Evolutionary conservation across 2,329 filamentous ascomycete genomes (phyloP).

Genomic region (Phoma herbarum): DNA sequence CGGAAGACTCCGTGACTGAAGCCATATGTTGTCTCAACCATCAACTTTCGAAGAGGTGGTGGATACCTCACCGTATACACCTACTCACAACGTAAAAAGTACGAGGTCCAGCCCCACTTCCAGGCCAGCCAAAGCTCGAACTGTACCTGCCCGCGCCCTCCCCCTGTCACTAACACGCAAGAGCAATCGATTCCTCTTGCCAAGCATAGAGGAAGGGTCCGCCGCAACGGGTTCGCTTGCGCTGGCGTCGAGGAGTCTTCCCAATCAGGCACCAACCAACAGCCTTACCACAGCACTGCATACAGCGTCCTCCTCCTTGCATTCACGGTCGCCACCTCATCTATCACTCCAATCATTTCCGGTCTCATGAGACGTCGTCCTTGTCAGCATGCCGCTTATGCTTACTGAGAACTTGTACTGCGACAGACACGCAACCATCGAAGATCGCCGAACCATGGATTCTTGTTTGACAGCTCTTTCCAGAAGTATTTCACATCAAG

Average conservation of each 20-base stretch:
- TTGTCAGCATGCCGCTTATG: slow-evolving; percentile 10
- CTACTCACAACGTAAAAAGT: too few relatives aligned
- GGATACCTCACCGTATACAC: too few relatives aligned
- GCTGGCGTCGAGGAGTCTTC: slow-evolving; percentile 9
- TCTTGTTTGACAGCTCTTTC: background rate
- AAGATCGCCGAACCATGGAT: background rate
- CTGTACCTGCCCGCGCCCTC: background rate
- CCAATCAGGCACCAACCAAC: slow-evolving; percentile 10
- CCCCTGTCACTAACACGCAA: slow-evolving; percentile 10
- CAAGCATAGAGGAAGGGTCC: slow-evolving; percentile 9
- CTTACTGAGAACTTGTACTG: slow-evolving; percentile 16
- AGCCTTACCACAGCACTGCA: slow-evolving; percentile 5
- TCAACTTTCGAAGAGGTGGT: too few relatives aligned
- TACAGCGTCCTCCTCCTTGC: slow-evolving; percentile 1
- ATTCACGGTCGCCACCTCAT: slow-evolving; percentile 2
- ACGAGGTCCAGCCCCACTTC: background rate
- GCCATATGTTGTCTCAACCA: too few relatives aligned
- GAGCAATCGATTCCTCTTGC: slow-evolving; percentile 5
- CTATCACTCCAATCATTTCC: background rate
- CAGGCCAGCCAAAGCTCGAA: background rate
- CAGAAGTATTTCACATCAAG: slow-evolving; percentile 3
- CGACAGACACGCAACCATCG: slow-evolving; percentile 8
- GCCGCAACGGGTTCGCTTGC: slow-evolving; percentile 20
- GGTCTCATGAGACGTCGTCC: background rate
- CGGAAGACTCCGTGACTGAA: too few relatives aligned